phyloP scores from a whole-genome alignment of 148 eudicot species.

The Camellia japonica region DNA sequence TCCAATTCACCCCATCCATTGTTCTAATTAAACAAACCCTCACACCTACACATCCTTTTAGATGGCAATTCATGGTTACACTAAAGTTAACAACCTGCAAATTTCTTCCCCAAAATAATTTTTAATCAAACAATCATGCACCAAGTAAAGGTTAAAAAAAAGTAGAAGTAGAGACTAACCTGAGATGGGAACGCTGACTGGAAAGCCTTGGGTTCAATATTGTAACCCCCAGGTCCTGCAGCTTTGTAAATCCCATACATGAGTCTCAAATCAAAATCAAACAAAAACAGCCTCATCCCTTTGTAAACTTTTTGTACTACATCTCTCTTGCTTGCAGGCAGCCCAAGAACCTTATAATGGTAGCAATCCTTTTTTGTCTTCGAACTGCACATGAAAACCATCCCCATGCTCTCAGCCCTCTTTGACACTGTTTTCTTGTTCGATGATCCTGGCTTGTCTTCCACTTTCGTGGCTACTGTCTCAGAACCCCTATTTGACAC shows the following conservation, averaged over 20 bases:
- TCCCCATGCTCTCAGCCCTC: constrained; percentile 70
- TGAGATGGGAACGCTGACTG: constrained; percentile 87
- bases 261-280: constrained; percentile 72
- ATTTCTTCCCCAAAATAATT: not conserved
- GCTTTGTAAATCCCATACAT: constrained; percentile 95
- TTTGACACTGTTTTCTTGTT: constrained; percentile 40
- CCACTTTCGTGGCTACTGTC: constrained; percentile 25
- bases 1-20: too few relatives aligned
- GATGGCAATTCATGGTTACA: too few relatives aligned
- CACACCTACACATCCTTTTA: too few relatives aligned
- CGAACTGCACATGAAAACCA: constrained; percentile 97
- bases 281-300: constrained; percentile 90
- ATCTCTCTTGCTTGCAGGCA: constrained; percentile 83
- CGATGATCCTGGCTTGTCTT: constrained; percentile 50
- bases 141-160: not conserved
- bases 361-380: constrained; percentile 87
- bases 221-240: constrained; percentile 78
- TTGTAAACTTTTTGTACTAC: constrained; percentile 65
- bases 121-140: not conserved
- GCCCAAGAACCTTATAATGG: constrained; percentile 69
- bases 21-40: too few relatives aligned
- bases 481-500: constrained; percentile 25
- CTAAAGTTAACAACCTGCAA: not conserved
- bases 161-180: constrained; percentile 43
- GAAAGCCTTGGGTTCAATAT: constrained; percentile 87